Conservation (phyloP, 1,284 basidiomycete genomes). For the Rhodotorula glutinis region DNA sequence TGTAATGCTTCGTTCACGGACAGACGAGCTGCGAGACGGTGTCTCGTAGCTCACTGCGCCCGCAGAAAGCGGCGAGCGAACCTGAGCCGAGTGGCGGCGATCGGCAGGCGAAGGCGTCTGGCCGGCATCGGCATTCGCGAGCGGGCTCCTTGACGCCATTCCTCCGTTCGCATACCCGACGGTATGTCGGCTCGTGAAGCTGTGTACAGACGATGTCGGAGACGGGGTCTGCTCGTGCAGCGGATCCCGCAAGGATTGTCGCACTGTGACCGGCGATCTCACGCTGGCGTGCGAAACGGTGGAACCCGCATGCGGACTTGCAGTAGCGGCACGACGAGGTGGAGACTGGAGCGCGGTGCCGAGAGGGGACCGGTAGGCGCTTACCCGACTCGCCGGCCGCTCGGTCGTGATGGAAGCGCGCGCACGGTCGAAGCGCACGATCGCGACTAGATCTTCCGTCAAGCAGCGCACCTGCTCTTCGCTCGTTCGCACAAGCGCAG, state of each 20-base stretch:
- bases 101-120: conserved; percentile 7
- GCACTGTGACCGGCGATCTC: conserved; percentile 3
- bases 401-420: conserved; percentile 13
- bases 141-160: neutral
- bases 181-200: neutral
- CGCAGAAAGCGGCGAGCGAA: neutral
- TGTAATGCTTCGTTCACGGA: neutral
- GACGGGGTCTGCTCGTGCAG: neutral
- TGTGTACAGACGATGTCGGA: neutral
- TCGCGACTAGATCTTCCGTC: conserved; percentile 42
- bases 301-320: conserved; percentile 7
- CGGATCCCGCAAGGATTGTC: conserved; percentile 25
- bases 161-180: conserved; percentile 1
- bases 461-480: conserved; percentile 45
- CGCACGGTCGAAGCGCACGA: conserved; percentile 39
- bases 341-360: conserved; percentile 5
- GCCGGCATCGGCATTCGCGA: neutral
- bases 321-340: conserved; percentile 19
- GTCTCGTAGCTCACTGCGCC: conserved; percentile 3
- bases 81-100: neutral
- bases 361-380: neutral
- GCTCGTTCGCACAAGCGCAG: conserved; percentile 38
- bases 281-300: conserved; percentile 26
- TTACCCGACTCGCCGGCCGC: conserved; percentile 18
- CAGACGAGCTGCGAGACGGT: neutral